Evolutionary conservation across 495 filamentous ascomycete species (phyloP).

Genomic region (Pseudomonodictys pantanalensis): DNA sequence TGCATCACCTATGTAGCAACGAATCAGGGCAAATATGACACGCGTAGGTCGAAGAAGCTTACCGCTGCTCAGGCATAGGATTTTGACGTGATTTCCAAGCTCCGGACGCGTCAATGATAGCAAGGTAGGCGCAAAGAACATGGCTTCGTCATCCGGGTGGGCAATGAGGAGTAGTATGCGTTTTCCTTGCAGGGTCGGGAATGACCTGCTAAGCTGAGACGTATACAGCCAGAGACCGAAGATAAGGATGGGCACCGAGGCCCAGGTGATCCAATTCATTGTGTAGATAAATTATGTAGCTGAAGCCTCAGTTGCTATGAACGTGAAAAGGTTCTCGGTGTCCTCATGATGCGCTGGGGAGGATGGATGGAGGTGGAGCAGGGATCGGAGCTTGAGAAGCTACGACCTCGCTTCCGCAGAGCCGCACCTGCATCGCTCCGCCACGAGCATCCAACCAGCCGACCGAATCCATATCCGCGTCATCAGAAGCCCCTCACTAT

Average conservation of each 20-base stretch:
- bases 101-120: slow-evolving; percentile 71
- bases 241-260: slow-evolving; percentile 60
- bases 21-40: background rate
- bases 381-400: background rate
- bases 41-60: slow-evolving; percentile 29
- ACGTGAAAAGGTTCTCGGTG: slow-evolving; percentile 52
- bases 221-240: slow-evolving; percentile 57
- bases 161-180: slow-evolving; percentile 88
- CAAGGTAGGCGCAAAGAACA: slow-evolving; percentile 95
- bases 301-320: background rate
- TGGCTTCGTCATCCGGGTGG: slow-evolving; percentile 97
- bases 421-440: slow-evolving; percentile 4
- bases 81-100: slow-evolving; percentile 83
- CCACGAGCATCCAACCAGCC: background rate
- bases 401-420: slow-evolving; percentile 7
- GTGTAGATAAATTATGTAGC: slow-evolving; percentile 4
- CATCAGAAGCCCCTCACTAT: slow-evolving; percentile 7
- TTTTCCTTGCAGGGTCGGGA: slow-evolving; percentile 72
- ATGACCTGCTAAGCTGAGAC: slow-evolving; percentile 52
- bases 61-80: slow-evolving; percentile 87
- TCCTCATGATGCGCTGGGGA: slow-evolving; percentile 14
- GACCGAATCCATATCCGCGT: background rate
- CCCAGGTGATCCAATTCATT: slow-evolving; percentile 38
- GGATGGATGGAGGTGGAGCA: slow-evolving; percentile 28
- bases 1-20: slow-evolving; percentile 60